Conservation (phyloP, 805 yeast species). For the Barnettozyma populi region DNA sequence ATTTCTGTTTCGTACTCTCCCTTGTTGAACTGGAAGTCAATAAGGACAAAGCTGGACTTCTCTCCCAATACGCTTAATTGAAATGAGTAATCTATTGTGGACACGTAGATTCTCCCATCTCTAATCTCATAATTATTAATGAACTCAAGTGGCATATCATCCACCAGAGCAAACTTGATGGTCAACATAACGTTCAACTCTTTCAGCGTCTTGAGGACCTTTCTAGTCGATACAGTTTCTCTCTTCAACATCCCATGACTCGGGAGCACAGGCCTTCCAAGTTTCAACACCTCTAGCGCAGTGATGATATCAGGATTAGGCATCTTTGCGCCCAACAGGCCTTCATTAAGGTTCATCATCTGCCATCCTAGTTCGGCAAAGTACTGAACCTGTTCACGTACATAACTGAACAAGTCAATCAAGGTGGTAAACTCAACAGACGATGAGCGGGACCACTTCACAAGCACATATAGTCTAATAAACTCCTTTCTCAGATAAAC, state of each 20-base stretch:
- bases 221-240: constrained; percentile 45
- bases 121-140: constrained; percentile 50
- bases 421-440: constrained; percentile 65
- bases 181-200: constrained; percentile 71
- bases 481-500: constrained; percentile 77
- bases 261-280: constrained; percentile 72
- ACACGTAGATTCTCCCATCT: constrained; percentile 67
- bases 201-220: constrained; percentile 54
- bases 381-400: constrained; percentile 69
- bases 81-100: constrained; percentile 62
- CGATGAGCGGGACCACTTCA: constrained; percentile 78
- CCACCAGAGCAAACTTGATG: constrained; percentile 65
- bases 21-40: constrained; percentile 58
- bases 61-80: constrained; percentile 74
- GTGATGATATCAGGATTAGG: constrained; percentile 90
- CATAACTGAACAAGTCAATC: constrained; percentile 86
- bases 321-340: constrained; percentile 80
- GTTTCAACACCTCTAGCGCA: constrained; percentile 74
- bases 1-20: constrained; percentile 13
- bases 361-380: constrained; percentile 61
- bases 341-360: constrained; percentile 60
- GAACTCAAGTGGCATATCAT: constrained; percentile 57
- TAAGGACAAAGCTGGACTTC: constrained; percentile 65
- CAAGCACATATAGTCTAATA: constrained; percentile 75
- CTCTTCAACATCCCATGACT: constrained; percentile 48